These are phyloP conservation scores for Bolboschoenoplectus hybrid DNA, from an alignment of 202 grass and related monocot species.

Conservation along the genomic window DNA sequence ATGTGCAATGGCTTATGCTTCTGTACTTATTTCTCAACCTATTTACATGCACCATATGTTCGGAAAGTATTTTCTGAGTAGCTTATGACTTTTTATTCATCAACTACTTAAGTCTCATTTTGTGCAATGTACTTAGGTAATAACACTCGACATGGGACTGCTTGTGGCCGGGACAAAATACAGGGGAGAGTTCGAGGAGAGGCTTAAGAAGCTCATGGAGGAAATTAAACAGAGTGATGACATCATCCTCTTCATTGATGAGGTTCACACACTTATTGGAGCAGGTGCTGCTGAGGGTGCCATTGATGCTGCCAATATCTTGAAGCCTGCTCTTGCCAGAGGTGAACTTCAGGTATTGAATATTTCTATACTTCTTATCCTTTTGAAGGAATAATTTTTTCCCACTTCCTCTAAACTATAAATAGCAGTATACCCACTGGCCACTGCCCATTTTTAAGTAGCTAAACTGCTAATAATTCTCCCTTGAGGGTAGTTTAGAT, in stretches of 20 bases:
- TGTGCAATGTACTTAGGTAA: conserved; percentile 56
- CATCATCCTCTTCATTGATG: conserved; percentile 93
- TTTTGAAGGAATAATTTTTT: conserved; percentile 13
- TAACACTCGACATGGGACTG: conserved; percentile 94
- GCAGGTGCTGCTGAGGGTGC: conserved; percentile 93
- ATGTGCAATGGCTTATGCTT: not conserved
- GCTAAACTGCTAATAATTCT: not conserved
- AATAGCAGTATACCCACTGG: not conserved
- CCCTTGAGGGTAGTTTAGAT: not conserved
- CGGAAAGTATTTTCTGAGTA: not conserved
- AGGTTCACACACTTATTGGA: conserved; percentile 90
- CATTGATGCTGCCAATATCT: conserved; percentile 94
- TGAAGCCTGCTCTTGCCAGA: conserved; percentile 92
- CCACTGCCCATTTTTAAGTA: not conserved
- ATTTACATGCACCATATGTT: not conserved
- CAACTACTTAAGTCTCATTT: not conserved
- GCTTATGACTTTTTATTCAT: not conserved
- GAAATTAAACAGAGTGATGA: conserved; percentile 94
- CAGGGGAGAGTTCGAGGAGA: conserved; percentile 90
- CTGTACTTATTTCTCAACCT: conserved; percentile 9
- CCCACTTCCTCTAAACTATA: not conserved
- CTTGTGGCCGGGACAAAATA: conserved; percentile 96
- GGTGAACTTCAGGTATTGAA: conserved; percentile 82
- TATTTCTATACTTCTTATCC: not conserved
- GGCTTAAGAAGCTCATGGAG: conserved; percentile 88